Evolutionary conservation across 345 rosid genomes (phyloP).

Genomic region (Pseudoturritis turrita): DNA sequence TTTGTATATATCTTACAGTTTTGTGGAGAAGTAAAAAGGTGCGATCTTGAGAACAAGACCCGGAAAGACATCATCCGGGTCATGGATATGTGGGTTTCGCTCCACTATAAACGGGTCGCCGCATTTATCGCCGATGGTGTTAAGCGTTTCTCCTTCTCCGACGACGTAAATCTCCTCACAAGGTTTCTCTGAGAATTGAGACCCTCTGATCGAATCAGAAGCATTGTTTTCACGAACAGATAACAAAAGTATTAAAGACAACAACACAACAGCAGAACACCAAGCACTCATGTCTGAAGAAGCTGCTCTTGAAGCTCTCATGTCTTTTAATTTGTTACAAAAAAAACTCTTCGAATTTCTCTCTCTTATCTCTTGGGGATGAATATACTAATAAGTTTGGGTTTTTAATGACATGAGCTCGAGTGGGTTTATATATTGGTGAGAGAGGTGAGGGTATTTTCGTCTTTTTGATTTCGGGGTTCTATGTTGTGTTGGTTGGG

Average conservation of each 20-base stretch:
- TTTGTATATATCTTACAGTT: neutral
- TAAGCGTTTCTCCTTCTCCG: constrained; percentile 73
- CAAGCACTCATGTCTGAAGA: constrained; percentile 53
- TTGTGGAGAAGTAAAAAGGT: constrained; percentile 36
- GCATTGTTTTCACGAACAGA: constrained; percentile 43
- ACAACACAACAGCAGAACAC: constrained; percentile 53
- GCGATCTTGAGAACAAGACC: constrained; percentile 78
- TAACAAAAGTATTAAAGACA: constrained; percentile 47
- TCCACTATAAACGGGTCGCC: constrained; percentile 75
- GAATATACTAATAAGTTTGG: neutral
- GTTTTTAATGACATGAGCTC: neutral
- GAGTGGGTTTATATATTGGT: constrained; percentile 10
- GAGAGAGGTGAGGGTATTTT: constrained; percentile 3
- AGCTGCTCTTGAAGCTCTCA: constrained; percentile 20
- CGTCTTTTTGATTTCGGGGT: neutral
- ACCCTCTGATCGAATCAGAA: constrained; percentile 39
- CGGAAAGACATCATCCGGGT: constrained; percentile 81
- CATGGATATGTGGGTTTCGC: constrained; percentile 77
- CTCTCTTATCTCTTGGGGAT: neutral
- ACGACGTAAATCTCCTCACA: constrained; percentile 83
- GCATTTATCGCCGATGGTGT: constrained; percentile 72
- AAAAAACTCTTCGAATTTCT: neutral
- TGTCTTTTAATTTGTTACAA: neutral
- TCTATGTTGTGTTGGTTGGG: constrained; percentile 24
- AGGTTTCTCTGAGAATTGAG: constrained; percentile 41